Evolutionary conservation across 805 yeast species (phyloP).

Genomic region (Yamadazyma laniorum): DNA sequence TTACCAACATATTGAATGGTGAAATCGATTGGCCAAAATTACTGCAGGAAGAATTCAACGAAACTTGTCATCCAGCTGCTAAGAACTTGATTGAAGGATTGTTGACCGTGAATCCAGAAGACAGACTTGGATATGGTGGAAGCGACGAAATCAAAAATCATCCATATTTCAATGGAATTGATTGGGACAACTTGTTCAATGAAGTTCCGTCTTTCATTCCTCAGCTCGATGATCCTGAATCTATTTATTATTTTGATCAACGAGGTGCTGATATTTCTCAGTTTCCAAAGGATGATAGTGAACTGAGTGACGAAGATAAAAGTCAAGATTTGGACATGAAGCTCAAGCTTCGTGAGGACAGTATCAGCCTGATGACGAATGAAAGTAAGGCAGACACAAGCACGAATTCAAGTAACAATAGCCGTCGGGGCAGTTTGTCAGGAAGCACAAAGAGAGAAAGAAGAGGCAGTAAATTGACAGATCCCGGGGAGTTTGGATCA

Average conservation of each 20-base stretch:
- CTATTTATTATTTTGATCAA: constrained; percentile 85
- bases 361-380: constrained; percentile 1
- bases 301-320: constrained; percentile 27
- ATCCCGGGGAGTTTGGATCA: constrained; percentile 82
- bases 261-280: constrained; percentile 80
- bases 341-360: constrained; percentile 2
- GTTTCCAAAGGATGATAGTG: constrained; percentile 52
- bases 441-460: constrained; percentile 53
- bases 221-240: constrained; percentile 69
- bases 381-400: constrained; percentile 9
- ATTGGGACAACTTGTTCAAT: constrained; percentile 72
- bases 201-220: constrained; percentile 87
- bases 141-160: constrained; percentile 77
- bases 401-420: constrained; percentile 6
- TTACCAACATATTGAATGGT: constrained; percentile 72
- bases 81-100: constrained; percentile 68
- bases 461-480: constrained; percentile 69
- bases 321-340: constrained; percentile 1
- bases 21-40: constrained; percentile 83
- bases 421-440: constrained; percentile 14
- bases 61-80: constrained; percentile 62
- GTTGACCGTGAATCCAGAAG: constrained; percentile 58
- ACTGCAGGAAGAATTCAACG: constrained; percentile 46
- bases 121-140: constrained; percentile 76
- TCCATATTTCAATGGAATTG: constrained; percentile 66